Conservation (phyloP, 768 basidiomycete species). For the Trametes cingulata region DNA sequence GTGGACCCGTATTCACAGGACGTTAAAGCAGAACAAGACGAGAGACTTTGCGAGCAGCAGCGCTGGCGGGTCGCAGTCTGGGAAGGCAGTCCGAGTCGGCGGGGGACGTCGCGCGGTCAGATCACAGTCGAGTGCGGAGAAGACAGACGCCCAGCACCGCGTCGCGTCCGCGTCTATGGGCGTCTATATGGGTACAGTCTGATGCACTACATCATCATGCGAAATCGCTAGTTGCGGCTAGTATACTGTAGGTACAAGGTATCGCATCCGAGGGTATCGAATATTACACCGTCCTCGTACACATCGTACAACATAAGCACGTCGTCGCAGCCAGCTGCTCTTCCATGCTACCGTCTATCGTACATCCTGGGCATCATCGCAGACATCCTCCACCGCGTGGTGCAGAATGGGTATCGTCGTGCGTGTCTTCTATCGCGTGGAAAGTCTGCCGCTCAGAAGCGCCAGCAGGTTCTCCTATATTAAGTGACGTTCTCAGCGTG, state of each 20-base stretch:
- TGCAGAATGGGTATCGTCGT: neutral
- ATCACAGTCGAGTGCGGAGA: no score
- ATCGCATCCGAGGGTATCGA: slow-evolving; percentile 3
- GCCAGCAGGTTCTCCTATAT: slow-evolving; percentile 20
- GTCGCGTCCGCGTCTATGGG: no score
- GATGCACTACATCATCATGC: no score
- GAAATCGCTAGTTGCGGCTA: no score
- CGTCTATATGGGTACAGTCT: no score
- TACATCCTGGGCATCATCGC: neutral
- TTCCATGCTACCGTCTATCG: neutral
- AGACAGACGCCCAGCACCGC: no score
- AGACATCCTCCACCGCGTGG: neutral
- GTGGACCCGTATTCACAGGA: neutral
- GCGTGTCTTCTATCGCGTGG: slow-evolving; percentile 7
- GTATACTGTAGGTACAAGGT: neutral
- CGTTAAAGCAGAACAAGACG: neutral
- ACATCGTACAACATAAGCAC: no score
- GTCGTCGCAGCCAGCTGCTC: neutral
- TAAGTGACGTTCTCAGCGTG: neutral
- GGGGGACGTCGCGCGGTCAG: no score
- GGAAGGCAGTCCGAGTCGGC: no score
- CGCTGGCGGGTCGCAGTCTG: no score
- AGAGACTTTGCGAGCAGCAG: no score
- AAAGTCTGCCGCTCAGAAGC: slow-evolving; percentile 17
- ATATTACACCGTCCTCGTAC: neutral